Conservation (phyloP, 2,329 filamentous ascomycete species). For the Cercospora sp. region DNA sequence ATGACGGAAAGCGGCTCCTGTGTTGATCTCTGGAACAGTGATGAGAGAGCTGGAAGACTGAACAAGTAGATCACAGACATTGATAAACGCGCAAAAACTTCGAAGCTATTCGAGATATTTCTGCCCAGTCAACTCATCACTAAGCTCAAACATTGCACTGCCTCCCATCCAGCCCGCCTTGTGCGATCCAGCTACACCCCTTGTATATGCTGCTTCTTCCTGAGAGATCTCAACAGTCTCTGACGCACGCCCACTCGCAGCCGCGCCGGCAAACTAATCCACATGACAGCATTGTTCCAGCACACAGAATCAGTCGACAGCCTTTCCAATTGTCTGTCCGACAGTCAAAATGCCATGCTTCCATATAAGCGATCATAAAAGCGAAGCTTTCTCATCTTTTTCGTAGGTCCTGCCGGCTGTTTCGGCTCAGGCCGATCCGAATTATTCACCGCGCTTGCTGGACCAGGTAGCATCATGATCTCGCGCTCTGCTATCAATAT, state of each 20-base stretch:
- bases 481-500: not conserved
- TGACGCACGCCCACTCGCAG: slow-evolving; percentile 60
- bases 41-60: slow-evolving; percentile 15
- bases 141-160: slow-evolving; percentile 24
- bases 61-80: slow-evolving; percentile 5
- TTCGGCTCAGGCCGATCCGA: not conserved
- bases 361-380: slow-evolving; percentile 13
- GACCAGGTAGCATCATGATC: not conserved
- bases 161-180: slow-evolving; percentile 25
- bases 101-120: slow-evolving; percentile 21
- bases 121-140: slow-evolving; percentile 26
- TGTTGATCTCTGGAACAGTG: slow-evolving; percentile 18
- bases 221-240: slow-evolving; percentile 65
- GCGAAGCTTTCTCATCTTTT: slow-evolving; percentile 38
- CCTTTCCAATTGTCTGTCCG: slow-evolving; percentile 42
- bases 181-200: slow-evolving; percentile 17
- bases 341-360: slow-evolving; percentile 48
- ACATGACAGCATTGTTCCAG: slow-evolving; percentile 41
- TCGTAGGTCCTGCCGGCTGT: not conserved
- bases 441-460: not conserved
- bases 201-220: slow-evolving; percentile 60
- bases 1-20: no score
- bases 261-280: slow-evolving; percentile 55
- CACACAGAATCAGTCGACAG: slow-evolving; percentile 41
- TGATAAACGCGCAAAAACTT: not conserved